These are phyloP conservation scores for Colletotrichum theobromicola DNA, from an alignment of 2,329 filamentous ascomycete genomes.

Conservation along the genomic window DNA sequence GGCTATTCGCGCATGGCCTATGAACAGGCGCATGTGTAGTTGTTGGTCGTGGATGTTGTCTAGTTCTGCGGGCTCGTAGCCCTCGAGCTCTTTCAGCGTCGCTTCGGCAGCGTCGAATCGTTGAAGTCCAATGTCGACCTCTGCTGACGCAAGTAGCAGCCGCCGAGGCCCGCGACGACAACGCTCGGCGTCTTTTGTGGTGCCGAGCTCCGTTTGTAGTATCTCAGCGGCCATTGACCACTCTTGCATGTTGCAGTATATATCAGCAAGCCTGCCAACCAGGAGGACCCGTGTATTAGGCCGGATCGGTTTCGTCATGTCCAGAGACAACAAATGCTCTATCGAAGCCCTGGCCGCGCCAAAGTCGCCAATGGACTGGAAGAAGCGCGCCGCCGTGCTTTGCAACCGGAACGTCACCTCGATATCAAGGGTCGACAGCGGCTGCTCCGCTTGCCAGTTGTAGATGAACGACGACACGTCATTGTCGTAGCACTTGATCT, in stretches of 20 bases:
- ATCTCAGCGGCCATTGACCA: constrained; percentile 25
- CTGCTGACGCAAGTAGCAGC: constrained; percentile 27
- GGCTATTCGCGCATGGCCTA: constrained; percentile 28
- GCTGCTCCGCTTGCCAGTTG: constrained; percentile 31
- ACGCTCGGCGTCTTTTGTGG: constrained; percentile 9
- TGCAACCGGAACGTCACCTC: constrained; percentile 38
- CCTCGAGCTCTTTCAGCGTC: constrained; percentile 18
- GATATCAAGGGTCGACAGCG: constrained; percentile 34
- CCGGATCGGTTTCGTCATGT: constrained; percentile 28
- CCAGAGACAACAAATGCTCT: constrained; percentile 33
- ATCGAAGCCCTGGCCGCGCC: constrained; percentile 30
- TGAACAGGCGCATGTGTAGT: constrained; percentile 32
- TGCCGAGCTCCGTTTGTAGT: constrained; percentile 26
- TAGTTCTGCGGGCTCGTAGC: constrained; percentile 25
- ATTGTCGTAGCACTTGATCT: constrained; percentile 34
- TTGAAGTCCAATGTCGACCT: constrained; percentile 28
- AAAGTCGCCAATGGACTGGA: constrained; percentile 38
- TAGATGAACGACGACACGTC: constrained; percentile 35
- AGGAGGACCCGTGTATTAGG: constrained; percentile 30
- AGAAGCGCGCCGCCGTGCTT: constrained; percentile 34
- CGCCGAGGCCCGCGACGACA: constrained; percentile 28
- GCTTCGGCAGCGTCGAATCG: constrained; percentile 16
- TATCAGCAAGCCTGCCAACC: constrained; percentile 30
- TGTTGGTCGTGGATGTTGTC: constrained; percentile 37
- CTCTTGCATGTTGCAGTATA: constrained; percentile 33